These are phyloP conservation scores for Meredithiella fracta DNA, from an alignment of 2,329 filamentous ascomycete genomes.

Conservation along the genomic window DNA sequence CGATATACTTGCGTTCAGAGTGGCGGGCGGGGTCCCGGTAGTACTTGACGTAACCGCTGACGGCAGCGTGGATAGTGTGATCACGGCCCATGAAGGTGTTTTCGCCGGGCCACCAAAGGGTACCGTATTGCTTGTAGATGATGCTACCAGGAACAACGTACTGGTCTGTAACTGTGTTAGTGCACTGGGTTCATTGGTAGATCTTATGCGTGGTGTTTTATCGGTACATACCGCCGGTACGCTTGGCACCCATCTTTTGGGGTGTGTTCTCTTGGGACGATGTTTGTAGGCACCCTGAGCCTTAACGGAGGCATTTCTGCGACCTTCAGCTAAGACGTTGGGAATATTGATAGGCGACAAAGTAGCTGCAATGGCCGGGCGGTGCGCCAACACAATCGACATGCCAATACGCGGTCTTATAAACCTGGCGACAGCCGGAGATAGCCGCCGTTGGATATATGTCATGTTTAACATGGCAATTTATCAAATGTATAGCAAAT, in stretches of 20 bases:
- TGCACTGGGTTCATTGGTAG: background rate
- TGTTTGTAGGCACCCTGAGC: conserved; percentile 53
- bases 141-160: conserved; percentile 94
- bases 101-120: conserved; percentile 86
- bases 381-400: conserved; percentile 14
- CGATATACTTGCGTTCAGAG: conserved; percentile 84
- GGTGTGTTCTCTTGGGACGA: conserved; percentile 40
- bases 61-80: conserved; percentile 81
- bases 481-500: background rate
- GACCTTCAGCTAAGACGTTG: conserved; percentile 22
- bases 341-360: conserved; percentile 14
- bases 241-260: conserved; percentile 90
- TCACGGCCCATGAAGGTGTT: conserved; percentile 91
- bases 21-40: conserved; percentile 76
- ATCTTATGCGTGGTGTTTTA: background rate
- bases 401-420: conserved; percentile 15
- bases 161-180: conserved; percentile 41
- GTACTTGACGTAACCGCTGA: conserved; percentile 86
- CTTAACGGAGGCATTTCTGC: conserved; percentile 42
- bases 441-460: conserved; percentile 30
- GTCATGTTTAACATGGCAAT: conserved; percentile 15
- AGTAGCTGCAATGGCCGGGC: conserved; percentile 16
- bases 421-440: conserved; percentile 24
- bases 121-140: conserved; percentile 91
- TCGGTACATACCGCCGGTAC: conserved; percentile 53